Conservation (phyloP, 441 rosid genomes). For the Viola pubescens region DNA sequence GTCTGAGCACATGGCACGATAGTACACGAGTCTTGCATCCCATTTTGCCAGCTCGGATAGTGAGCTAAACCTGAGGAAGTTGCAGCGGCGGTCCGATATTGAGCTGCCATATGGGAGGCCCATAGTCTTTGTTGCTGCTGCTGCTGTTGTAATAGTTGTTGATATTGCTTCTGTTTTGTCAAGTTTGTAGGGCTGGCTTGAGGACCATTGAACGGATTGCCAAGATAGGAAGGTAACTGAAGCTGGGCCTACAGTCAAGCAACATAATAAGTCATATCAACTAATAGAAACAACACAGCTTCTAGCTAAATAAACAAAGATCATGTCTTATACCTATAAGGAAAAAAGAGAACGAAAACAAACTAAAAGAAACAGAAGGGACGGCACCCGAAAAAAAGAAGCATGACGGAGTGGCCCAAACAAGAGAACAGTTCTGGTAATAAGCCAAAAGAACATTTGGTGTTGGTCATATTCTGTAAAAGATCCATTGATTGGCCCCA, state of each 20-base stretch:
- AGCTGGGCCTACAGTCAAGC: conserved; percentile 33
- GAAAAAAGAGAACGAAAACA: no score
- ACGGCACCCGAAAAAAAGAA: no score
- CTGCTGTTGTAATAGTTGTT: conserved; percentile 16
- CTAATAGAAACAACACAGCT: no score
- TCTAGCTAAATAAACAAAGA: no score
- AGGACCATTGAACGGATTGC: conserved; percentile 28
- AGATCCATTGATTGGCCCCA: no score
- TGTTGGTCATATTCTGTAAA: no score
- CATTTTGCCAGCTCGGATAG: conserved; percentile 36
- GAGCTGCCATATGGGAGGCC: conserved; percentile 37
- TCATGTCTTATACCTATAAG: no score
- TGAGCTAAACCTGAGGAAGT: conserved; percentile 27
- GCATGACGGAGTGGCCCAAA: no score
- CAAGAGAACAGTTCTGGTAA: no score
- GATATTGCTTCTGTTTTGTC: conserved; percentile 31
- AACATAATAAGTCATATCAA: conserved; percentile 1
- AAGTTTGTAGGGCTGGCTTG: conserved; percentile 17
- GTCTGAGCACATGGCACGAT: conserved; percentile 19
- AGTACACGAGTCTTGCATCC: conserved; percentile 27
- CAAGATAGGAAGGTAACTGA: conserved; percentile 39
- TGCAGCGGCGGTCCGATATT: conserved; percentile 22
- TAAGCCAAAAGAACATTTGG: no score
- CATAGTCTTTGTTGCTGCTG: conserved; percentile 34
- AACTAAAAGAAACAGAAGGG: no score